phyloP scores from a whole-genome alignment of 2,329 filamentous ascomycete genomes.

The Diatrype stigma region DNA sequence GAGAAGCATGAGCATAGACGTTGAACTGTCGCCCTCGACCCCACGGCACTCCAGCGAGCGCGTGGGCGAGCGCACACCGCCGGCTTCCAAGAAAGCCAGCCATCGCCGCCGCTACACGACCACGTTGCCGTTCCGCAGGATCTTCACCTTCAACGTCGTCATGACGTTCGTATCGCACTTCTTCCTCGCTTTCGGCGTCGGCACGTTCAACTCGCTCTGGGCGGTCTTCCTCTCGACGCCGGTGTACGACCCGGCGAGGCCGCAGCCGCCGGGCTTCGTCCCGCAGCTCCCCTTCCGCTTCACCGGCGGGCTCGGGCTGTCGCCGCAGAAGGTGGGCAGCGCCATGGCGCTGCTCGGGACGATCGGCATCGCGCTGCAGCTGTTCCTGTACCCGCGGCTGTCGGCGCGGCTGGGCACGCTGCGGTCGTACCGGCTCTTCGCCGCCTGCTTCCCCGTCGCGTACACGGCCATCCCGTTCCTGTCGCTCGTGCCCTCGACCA shows the following conservation, averaged over 20 bases:
- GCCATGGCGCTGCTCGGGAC: conserved; percentile 73
- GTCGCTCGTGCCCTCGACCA: conserved; percentile 54
- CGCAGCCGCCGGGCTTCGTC: conserved; percentile 24
- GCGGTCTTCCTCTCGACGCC: conserved; percentile 74
- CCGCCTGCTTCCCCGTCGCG: conserved; percentile 66
- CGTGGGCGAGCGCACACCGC: conserved; percentile 6
- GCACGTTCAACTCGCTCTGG: conserved; percentile 72
- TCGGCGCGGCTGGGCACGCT: conserved; percentile 66
- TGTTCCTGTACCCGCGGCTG: conserved; percentile 65
- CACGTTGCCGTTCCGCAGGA: conserved; percentile 47
- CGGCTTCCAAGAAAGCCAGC: conserved; percentile 4
- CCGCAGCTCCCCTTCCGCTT: conserved; percentile 56
- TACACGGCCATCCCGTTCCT: conserved; percentile 70
- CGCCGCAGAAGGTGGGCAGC: conserved; percentile 66
- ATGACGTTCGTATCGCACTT: conserved; percentile 61
- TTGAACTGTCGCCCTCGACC: conserved; percentile 28
- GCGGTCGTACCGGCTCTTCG: conserved; percentile 61
- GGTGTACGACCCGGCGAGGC: conserved; percentile 43
- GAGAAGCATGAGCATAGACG: conserved; percentile 18
- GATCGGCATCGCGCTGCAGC: conserved; percentile 71
- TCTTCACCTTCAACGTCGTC: conserved; percentile 52
- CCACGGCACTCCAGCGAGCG: conserved; percentile 13
- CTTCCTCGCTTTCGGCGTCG: conserved; percentile 68
- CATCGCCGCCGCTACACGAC: conserved; percentile 37
- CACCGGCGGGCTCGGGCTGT: conserved; percentile 71